Evolutionary conservation across 768 basidiomycete genomes (phyloP), one percentile per base, ranked within the genome.

Genomic region (Tephrocybe sp.): DNA sequence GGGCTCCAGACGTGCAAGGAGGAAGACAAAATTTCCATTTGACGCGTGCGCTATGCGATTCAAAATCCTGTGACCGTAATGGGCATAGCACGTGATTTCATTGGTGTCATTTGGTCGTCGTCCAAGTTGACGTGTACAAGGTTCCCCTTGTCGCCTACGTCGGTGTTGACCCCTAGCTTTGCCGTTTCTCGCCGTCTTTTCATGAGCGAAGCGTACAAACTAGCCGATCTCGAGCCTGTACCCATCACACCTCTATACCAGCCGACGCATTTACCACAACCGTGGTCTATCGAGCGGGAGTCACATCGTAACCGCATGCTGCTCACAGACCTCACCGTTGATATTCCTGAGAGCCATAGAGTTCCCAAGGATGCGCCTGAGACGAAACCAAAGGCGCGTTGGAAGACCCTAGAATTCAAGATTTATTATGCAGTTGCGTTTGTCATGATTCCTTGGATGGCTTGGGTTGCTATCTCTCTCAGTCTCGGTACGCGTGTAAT

Each of bases 371-470:
- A 48, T 16, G 64, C 64, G 43, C 71, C 73, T 2, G 58, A 88
- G 19, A 70, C 29, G 33, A 38, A 29, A 25, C 51, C 51, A 3
- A 49, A 42, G 33, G 27, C 55, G 12, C 41, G 89, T 68, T 97
- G 94, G 95, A 70, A 65, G 36, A 88, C 90, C 0, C 64, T 70
- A 9, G 97, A 98, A 63, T 97, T 95, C 69, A 72, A 79, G 55
- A 57, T 86, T 33, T 98, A 97, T 66, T 83, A 73, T 53, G 53
- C 82, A 25, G 72, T 84, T 2, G 79, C 83, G 11, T 61, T 72
- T 12, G 43, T 85, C 18, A 83, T 78, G 6, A 66, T 97, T 24
- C 84, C 88, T 3, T 57, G 82, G 45, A 88, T 97, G 87, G 69
- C 77, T 4, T 90, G 83, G 79, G 72, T 87, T 54, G 89, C 91